Conservation (phyloP, 495 filamentous ascomycete species). For the Penicillium turbatum region DNA sequence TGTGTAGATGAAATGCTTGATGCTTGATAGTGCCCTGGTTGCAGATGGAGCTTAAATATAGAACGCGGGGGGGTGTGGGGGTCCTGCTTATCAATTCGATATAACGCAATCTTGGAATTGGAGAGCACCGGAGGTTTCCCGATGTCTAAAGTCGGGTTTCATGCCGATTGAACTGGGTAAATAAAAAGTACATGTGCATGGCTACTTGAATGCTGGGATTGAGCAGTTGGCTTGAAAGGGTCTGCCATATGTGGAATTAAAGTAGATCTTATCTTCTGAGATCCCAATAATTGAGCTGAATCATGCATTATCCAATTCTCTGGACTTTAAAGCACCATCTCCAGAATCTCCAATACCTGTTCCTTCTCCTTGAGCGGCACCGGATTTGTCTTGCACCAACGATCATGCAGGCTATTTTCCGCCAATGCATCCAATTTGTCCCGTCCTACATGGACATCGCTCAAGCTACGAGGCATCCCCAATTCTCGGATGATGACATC, state of each 20-base stretch:
- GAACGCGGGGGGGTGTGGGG: slow-evolving; percentile 16
- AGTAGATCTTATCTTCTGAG: no score
- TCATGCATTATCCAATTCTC: no score
- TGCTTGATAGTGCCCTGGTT: not conserved
- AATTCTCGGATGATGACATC: slow-evolving; percentile 52
- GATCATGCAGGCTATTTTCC: slow-evolving; percentile 49
- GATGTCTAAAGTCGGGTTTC: no score
- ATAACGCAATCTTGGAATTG: no score
- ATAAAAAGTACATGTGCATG: no score
- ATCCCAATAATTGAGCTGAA: slow-evolving; percentile 2
- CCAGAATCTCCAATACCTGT: slow-evolving; percentile 55
- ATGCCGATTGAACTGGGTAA: no score
- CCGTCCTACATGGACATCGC: slow-evolving; percentile 50
- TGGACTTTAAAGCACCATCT: slow-evolving; percentile 35
- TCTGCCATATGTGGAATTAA: slow-evolving; percentile 21
- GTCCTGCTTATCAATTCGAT: slow-evolving; percentile 25
- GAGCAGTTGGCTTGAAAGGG: slow-evolving; percentile 14
- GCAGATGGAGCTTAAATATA: not conserved
- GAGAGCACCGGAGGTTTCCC: no score
- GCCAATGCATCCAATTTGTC: slow-evolving; percentile 51
- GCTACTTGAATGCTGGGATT: slow-evolving; percentile 12
- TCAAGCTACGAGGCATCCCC: slow-evolving; percentile 52
- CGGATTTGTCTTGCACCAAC: slow-evolving; percentile 47
- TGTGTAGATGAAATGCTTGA: not conserved
- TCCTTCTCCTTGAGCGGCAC: slow-evolving; percentile 44